Evolutionary conservation across 1,284 basidiomycete genomes (phyloP).

Genomic region (Schizopora paradoxa): DNA sequence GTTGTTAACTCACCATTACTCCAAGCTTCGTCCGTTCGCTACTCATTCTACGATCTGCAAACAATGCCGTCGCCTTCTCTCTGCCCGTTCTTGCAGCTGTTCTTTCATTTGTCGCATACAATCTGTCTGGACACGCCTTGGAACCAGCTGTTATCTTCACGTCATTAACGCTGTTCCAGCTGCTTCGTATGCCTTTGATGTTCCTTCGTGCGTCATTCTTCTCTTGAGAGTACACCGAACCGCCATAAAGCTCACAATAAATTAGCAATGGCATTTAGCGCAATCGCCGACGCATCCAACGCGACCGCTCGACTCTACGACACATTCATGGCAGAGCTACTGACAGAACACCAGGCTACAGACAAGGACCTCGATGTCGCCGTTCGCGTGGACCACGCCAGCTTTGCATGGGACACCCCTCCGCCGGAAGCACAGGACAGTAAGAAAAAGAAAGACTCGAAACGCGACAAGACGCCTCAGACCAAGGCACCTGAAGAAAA

Average conservation of each 20-base stretch:
- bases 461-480: constrained; percentile 27
- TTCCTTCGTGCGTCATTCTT: constrained; percentile 50
- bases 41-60: constrained; percentile 67
- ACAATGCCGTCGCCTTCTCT: constrained; percentile 62
- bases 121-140: constrained; percentile 60
- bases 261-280: constrained; percentile 66
- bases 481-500: constrained; percentile 20
- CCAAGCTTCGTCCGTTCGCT: constrained; percentile 67
- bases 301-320: constrained; percentile 64
- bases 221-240: constrained; percentile 23
- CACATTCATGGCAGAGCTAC: constrained; percentile 76
- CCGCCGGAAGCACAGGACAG: constrained; percentile 42
- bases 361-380: constrained; percentile 54
- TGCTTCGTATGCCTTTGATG: constrained; percentile 73
- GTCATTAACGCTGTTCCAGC: constrained; percentile 76
- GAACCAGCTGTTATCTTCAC: constrained; percentile 74
- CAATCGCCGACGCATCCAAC: constrained; percentile 75
- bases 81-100: constrained; percentile 82
- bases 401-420: constrained; percentile 83
- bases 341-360: constrained; percentile 47
- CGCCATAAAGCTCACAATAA: constrained; percentile 30
- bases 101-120: constrained; percentile 81
- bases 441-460: constrained; percentile 30
- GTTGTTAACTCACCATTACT: constrained; percentile 5
- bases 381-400: constrained; percentile 58